Evolutionary conservation across 345 rosid genomes (phyloP).

Genomic region (Rubroshorea leprosula): DNA sequence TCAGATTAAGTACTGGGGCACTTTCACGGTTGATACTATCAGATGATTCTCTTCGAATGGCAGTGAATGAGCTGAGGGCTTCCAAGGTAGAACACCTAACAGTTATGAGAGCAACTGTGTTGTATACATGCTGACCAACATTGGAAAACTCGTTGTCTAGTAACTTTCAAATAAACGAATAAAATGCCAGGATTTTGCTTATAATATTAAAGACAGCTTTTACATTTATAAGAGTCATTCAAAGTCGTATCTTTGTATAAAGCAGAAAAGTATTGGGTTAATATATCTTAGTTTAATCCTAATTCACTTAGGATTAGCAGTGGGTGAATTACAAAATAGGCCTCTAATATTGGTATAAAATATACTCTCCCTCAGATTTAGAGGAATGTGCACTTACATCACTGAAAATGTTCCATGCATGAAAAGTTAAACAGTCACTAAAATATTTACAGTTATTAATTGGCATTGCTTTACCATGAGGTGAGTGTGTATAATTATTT

Average conservation of each 20-base stretch:
- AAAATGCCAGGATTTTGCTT: neutral
- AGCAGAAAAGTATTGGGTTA: neutral
- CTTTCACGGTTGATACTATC: conserved; percentile 82
- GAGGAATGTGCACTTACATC: no score
- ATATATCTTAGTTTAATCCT: neutral
- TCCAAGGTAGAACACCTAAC: conserved; percentile 58
- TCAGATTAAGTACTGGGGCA: conserved; percentile 93
- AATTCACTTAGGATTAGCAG: no score
- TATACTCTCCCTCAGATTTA: no score
- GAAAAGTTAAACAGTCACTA: no score
- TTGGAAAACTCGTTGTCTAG: neutral
- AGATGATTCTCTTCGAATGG: conserved; percentile 75
- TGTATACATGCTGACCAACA: neutral
- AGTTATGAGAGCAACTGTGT: neutral
- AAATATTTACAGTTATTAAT: no score
- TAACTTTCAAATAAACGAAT: no score
- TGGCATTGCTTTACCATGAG: no score
- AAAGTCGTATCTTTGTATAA: neutral
- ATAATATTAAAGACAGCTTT: neutral
- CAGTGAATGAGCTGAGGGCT: conserved; percentile 69
- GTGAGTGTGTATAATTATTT: no score
- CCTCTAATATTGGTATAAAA: no score
- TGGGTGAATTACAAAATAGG: no score
- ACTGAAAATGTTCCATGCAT: no score
- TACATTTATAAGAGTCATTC: neutral